phyloP scores from a whole-genome alignment of 2,329 filamentous ascomycete genomes.

The Trichoderma atroviride region DNA sequence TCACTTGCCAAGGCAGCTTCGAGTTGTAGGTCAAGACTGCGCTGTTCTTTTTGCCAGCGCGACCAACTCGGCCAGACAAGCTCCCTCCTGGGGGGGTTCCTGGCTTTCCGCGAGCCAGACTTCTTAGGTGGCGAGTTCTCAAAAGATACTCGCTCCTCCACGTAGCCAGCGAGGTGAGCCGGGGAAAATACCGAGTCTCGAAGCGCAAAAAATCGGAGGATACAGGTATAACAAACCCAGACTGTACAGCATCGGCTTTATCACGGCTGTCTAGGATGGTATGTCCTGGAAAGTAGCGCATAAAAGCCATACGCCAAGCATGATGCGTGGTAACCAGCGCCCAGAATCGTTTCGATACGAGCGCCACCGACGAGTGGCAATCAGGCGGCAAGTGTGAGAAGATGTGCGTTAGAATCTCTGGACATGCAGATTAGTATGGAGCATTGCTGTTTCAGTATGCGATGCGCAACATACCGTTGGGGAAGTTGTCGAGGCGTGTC shows the following conservation, averaged over 20 bases:
- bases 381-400: constrained; percentile 86
- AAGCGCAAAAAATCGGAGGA: constrained; percentile 62
- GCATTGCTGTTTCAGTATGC: neutral
- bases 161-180: constrained; percentile 80
- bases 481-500: constrained; percentile 61
- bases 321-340: constrained; percentile 85
- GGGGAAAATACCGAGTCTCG: constrained; percentile 77
- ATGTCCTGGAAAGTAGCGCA: constrained; percentile 83
- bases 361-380: constrained; percentile 77
- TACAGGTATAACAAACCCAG: constrained; percentile 38
- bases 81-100: constrained; percentile 57
- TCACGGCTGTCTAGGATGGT: constrained; percentile 42
- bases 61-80: constrained; percentile 51
- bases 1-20: constrained; percentile 76
- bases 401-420: constrained; percentile 90
- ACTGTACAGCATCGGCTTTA: constrained; percentile 41
- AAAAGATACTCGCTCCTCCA: constrained; percentile 97
- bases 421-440: constrained; percentile 28
- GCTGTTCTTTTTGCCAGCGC: constrained; percentile 65
- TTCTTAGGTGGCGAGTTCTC: constrained; percentile 80
- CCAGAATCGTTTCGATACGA: constrained; percentile 88
- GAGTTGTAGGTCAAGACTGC: constrained; percentile 86
- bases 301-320: constrained; percentile 91
- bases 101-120: constrained; percentile 80
- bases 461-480: constrained; percentile 71